Evolutionary conservation across 2,329 filamentous ascomycete genomes (phyloP).

Genomic region (Aspergillus vadensis): DNA sequence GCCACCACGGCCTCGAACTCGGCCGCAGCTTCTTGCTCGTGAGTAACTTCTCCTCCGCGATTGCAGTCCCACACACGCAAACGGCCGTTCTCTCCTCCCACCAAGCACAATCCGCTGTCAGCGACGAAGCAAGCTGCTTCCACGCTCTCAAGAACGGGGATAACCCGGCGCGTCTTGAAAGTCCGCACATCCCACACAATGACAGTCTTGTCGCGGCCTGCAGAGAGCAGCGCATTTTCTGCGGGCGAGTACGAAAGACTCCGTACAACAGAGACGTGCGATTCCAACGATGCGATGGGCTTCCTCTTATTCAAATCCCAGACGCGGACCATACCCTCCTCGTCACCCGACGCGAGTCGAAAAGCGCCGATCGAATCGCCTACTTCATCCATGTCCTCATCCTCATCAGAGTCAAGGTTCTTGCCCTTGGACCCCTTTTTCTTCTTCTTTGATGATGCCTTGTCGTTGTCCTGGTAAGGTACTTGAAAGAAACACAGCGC

Average conservation of each 20-base stretch:
- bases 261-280: conserved; percentile 93
- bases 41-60: conserved; percentile 75
- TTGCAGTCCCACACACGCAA: conserved; percentile 81
- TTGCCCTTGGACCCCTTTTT: conserved; percentile 46
- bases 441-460: conserved; percentile 44
- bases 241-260: conserved; percentile 76
- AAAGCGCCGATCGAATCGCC: conserved; percentile 62
- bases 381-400: conserved; percentile 49
- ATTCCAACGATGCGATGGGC: conserved; percentile 76
- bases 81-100: conserved; percentile 79
- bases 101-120: conserved; percentile 72
- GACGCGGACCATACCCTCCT: conserved; percentile 88
- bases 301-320: conserved; percentile 89
- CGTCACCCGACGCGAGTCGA: conserved; percentile 83
- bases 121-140: conserved; percentile 81
- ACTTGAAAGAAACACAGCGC: conserved; percentile 89
- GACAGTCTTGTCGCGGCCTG: conserved; percentile 87
- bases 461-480: conserved; percentile 48
- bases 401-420: conserved; percentile 31
- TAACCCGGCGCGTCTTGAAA: conserved; percentile 80
- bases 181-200: conserved; percentile 86
- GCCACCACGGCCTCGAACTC: conserved; percentile 71
- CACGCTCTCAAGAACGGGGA: conserved; percentile 81
- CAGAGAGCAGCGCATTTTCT: conserved; percentile 77
- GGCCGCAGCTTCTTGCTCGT: conserved; percentile 64